Percentiles rank a stretch among this genome's conserved stretches.
These are phyloP conservation scores for Phialophora verrucosa DNA, from an alignment of 2,329 filamentous ascomycete genomes.

Conservation along the genomic window DNA sequence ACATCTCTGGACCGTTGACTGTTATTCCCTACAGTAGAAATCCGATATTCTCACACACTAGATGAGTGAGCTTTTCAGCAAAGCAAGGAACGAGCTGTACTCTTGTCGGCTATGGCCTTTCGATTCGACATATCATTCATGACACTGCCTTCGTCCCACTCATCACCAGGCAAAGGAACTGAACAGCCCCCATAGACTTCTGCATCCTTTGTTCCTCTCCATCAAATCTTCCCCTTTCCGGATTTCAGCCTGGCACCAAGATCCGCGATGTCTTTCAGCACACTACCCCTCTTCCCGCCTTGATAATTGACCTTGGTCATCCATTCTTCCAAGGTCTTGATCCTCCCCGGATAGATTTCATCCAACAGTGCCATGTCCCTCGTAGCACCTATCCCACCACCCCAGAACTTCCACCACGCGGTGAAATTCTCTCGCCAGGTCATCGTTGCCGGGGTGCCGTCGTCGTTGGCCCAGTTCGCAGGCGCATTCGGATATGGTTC, in stretches of 20 bases:
- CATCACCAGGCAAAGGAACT: too few species aligned
- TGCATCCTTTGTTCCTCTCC: too few species aligned
- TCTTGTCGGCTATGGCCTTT: too few species aligned
- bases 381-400: conserved; percentile 49
- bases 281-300: conserved; percentile 20
- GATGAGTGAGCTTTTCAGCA: background rate
- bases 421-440: conserved; percentile 56
- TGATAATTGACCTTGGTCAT: conserved; percentile 41
- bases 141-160: too few species aligned
- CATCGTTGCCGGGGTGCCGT: conserved; percentile 45
- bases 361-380: conserved; percentile 58
- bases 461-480: conserved; percentile 20
- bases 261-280: conserved; percentile 22
- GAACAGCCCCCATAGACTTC: too few species aligned
- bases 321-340: conserved; percentile 57
- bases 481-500: conserved; percentile 25
- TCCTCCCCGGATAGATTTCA: conserved; percentile 57
- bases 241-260: background rate
- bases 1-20: background rate
- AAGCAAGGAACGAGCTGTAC: background rate
- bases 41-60: background rate
- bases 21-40: background rate
- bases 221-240: background rate
- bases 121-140: too few species aligned
- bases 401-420: conserved; percentile 55